Evolutionary conservation across 495 filamentous ascomycete species (phyloP).

Genomic region (Mycothermus thermophilus): DNA sequence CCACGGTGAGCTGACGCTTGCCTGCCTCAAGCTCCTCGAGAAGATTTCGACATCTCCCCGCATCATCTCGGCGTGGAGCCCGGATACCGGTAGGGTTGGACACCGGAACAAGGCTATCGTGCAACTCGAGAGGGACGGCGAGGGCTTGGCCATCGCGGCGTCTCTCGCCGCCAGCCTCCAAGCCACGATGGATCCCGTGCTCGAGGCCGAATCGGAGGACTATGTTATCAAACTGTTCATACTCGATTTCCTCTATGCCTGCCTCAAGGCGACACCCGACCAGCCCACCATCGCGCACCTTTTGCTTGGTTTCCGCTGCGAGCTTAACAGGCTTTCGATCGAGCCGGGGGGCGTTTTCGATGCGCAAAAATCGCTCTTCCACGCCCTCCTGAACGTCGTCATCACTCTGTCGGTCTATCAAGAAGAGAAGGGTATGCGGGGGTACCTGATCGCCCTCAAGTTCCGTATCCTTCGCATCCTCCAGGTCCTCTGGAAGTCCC

Average conservation of each 20-base stretch:
- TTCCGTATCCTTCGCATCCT: constrained; percentile 64
- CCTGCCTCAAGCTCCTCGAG: constrained; percentile 65
- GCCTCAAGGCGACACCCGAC: constrained; percentile 53
- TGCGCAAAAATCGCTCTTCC: constrained; percentile 59
- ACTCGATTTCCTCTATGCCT: constrained; percentile 68
- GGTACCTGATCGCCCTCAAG: constrained; percentile 62
- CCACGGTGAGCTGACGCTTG: constrained; percentile 58
- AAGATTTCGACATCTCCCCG: constrained; percentile 72
- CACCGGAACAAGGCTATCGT: constrained; percentile 68
- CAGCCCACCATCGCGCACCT: constrained; percentile 75
- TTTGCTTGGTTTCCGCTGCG: constrained; percentile 74
- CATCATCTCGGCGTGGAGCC: constrained; percentile 45
- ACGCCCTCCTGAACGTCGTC: constrained; percentile 56
- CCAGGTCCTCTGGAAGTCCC: constrained; percentile 67
- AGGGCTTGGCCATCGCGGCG: constrained; percentile 53
- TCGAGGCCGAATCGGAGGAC: constrained; percentile 45
- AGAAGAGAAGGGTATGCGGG: constrained; percentile 43
- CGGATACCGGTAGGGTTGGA: constrained; percentile 32
- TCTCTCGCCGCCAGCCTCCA: constrained; percentile 53
- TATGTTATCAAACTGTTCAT: constrained; percentile 68
- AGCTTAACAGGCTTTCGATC: constrained; percentile 49
- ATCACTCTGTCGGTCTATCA: constrained; percentile 46
- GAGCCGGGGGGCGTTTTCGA: constrained; percentile 50
- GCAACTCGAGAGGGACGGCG: constrained; percentile 55
- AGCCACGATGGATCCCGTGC: constrained; percentile 46